phyloP scores from a whole-genome alignment of 2,329 filamentous ascomycete genomes.

The Fusarium tupiense region DNA sequence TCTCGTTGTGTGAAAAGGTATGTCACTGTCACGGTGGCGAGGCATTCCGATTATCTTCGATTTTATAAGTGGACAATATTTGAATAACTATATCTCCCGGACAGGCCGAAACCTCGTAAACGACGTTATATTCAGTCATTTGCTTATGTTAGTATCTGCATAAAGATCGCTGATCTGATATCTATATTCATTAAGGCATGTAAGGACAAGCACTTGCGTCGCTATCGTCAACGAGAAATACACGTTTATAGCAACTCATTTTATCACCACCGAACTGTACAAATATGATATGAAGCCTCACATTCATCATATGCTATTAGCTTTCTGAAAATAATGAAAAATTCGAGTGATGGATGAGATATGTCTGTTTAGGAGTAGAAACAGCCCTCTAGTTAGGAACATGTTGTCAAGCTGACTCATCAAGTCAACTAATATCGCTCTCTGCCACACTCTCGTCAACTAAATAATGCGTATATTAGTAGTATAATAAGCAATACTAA shows the following conservation, averaged over 20 bases:
- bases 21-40: not conserved
- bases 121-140: not conserved
- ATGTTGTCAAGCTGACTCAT: not conserved
- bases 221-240: not conserved
- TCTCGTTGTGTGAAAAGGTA: not conserved
- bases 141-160: not conserved
- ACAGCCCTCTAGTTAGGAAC: not conserved
- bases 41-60: not conserved
- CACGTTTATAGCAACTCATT: not conserved
- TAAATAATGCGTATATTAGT: not conserved
- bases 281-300: not conserved
- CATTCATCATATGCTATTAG: not conserved
- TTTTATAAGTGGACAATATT: not conserved
- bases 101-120: not conserved
- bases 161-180: not conserved
- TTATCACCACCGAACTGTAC: not conserved
- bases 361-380: not conserved
- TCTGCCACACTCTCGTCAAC: not conserved
- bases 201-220: not conserved
- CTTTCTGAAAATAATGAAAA: not conserved
- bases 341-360: not conserved
- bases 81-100: not conserved
- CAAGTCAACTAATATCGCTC: not conserved
- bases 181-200: not conserved
- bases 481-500: not conserved